Base-by-base conservation (phyloP, 2,329 filamentous ascomycete genomes). In the Metarhizium anisopliae region DNA sequence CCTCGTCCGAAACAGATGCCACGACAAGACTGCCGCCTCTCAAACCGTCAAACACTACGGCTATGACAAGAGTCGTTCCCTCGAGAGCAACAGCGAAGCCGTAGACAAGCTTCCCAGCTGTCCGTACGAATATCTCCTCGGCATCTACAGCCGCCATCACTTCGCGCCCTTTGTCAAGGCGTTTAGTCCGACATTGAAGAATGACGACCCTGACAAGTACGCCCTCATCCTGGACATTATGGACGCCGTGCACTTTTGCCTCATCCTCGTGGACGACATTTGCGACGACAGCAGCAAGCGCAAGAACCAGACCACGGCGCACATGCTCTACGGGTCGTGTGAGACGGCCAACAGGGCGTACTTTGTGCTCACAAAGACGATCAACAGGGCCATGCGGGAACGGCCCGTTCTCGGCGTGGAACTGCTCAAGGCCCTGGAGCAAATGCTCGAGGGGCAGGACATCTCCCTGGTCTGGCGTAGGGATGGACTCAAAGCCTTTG, bases 311-410 rank as follows among this genome's bases (percentile, higher is more conserved):
- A 55, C 55, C 2, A 57, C 58, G 6, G 58, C 58, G n/a, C 58
- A 60, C 29, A 32, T 60, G 20, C 49, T 60, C 35, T 60, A 57
- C 25, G 58, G 58, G 14, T 58, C 58, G 11, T 56, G 55, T 30
- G 56, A 60, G 14, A 60, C 58, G 13, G 58, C 58, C 18, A 60
- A 60, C 49, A 53, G 58, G 32, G 58, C 58, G 4, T 60, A 60
- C 38, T 47, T 57, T 11, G 56, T 60, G 40, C 58, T 60, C 47
- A 60, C 58, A 42, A 47, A 38, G 16, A 52, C 58, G 38, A 60
- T 60, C 55, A 55, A 58, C 18, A 51, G 58, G 16, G 52, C 58
- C 6, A 45, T 60, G 32, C 55, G 53, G 5, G 57, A 58, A 43
- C 53, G 51, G 6, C 56, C 57, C 1, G 51, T 60, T 13, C 55